Conservation (phyloP, 1,284 basidiomycete species). For the Ustilago xerochloae region DNA sequence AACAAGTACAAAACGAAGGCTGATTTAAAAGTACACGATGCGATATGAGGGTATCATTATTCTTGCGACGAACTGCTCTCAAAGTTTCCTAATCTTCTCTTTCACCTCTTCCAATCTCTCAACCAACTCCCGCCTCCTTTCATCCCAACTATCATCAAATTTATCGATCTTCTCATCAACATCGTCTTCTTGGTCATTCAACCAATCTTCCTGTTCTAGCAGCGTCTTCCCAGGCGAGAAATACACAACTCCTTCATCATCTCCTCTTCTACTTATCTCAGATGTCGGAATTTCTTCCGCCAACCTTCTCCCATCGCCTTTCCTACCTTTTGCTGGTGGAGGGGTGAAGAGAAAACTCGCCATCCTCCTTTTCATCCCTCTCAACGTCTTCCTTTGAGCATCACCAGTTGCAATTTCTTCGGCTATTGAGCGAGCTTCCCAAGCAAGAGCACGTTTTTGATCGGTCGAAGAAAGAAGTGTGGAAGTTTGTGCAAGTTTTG, state of each 20-base stretch:
- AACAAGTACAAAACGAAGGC: too few species aligned
- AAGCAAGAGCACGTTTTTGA: background rate
- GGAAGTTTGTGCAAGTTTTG: constrained; percentile 7
- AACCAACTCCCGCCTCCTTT: background rate
- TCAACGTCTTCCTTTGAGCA: constrained; percentile 19
- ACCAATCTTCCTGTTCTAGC: constrained; percentile 34
- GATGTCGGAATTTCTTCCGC: constrained; percentile 13
- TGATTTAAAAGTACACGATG: background rate
- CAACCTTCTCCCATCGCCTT: background rate
- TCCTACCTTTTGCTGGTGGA: background rate
- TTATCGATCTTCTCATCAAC: constrained; percentile 41
- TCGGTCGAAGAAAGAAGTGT: background rate
- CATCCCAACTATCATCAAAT: constrained; percentile 22
- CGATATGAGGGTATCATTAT: too few species aligned
- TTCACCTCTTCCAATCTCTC: constrained; percentile 16
- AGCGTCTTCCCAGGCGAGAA: constrained; percentile 31
- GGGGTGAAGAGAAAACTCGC: constrained; percentile 34
- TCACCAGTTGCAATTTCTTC: constrained; percentile 18
- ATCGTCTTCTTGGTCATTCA: constrained; percentile 41
- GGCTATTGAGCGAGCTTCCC: constrained; percentile 26
- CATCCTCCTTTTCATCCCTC: constrained; percentile 29
- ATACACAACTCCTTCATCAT: constrained; percentile 13
- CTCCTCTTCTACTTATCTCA: background rate
- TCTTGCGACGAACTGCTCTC: too few species aligned
- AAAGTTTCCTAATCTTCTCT: background rate